Evolutionary conservation across 306 rosid genomes (phyloP).

Genomic region (Cucumis cinereus): DNA sequence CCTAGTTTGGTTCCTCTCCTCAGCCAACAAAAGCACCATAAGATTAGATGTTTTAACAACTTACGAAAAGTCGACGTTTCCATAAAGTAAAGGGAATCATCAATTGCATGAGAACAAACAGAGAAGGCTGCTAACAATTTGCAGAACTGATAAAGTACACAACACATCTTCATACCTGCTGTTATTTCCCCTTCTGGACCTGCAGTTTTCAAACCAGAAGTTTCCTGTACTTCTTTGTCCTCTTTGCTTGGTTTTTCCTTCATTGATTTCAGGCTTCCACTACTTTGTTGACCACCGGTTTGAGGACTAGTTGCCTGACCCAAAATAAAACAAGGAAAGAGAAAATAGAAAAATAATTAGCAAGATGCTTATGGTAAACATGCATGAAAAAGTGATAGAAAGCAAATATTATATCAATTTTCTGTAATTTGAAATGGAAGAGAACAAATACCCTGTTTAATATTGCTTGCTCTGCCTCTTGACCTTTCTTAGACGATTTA

Average conservation of each 20-base stretch:
- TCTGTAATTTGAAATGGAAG: background rate
- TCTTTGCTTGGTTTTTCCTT: slow-evolving; percentile 85
- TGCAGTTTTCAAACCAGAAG: slow-evolving; percentile 82
- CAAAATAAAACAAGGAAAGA: background rate
- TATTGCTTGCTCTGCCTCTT: slow-evolving; percentile 60
- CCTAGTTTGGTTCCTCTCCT: background rate
- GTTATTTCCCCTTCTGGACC: slow-evolving; percentile 98
- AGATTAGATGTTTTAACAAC: background rate
- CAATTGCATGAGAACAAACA: background rate
- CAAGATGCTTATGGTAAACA: background rate
- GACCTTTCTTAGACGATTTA: slow-evolving; percentile 70
- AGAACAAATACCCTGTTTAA: slow-evolving; percentile 52
- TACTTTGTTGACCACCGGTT: slow-evolving; percentile 44
- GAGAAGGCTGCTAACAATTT: background rate
- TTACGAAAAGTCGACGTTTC: background rate
- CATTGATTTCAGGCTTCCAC: slow-evolving; percentile 74
- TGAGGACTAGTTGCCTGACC: slow-evolving; percentile 85
- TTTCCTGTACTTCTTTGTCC: slow-evolving; percentile 71
- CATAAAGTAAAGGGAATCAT: background rate
- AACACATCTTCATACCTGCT: slow-evolving; percentile 28
- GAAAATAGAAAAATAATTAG: background rate
- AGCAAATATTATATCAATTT: background rate
- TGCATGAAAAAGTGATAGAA: background rate
- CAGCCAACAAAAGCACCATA: background rate
- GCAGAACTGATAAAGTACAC: background rate